Conservation (phyloP, 2,329 filamentous ascomycete genomes). For the Botrytis hyacinthi region DNA sequence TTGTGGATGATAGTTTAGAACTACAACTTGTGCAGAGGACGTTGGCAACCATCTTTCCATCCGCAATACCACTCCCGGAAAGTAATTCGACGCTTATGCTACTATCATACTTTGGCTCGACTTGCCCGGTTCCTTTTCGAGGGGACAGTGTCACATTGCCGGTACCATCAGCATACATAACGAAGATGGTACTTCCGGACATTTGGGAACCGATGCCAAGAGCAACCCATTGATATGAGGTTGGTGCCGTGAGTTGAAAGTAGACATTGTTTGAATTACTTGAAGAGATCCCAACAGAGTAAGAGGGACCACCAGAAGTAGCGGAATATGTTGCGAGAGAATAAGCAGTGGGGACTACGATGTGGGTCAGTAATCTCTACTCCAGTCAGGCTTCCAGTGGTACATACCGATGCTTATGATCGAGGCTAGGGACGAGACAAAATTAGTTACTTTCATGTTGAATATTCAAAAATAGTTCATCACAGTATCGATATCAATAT, state of each 20-base stretch:
- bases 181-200: slow-evolving; percentile 56
- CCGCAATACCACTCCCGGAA: slow-evolving; percentile 49
- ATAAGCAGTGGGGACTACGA: slow-evolving; percentile 22
- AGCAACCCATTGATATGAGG: slow-evolving; percentile 53
- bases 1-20: slow-evolving; percentile 21
- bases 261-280: slow-evolving; percentile 49
- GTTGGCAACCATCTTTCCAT: slow-evolving; percentile 56
- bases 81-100: slow-evolving; percentile 46
- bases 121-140: slow-evolving; percentile 45
- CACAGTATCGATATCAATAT: neutral
- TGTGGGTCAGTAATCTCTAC: neutral
- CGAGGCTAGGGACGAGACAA: neutral
- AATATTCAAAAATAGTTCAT: neutral
- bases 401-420: slow-evolving; percentile 12
- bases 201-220: slow-evolving; percentile 56
- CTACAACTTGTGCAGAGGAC: slow-evolving; percentile 46
- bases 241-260: slow-evolving; percentile 55
- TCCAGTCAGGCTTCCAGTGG: neutral
- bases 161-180: slow-evolving; percentile 53
- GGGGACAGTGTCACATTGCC: slow-evolving; percentile 57
- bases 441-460: slow-evolving; percentile 6
- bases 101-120: slow-evolving; percentile 45
- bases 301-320: slow-evolving; percentile 25
- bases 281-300: slow-evolving; percentile 32
- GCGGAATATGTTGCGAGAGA: slow-evolving; percentile 30